Conservation (phyloP, 306 rosid genomes). For the Rubus idaeus region DNA sequence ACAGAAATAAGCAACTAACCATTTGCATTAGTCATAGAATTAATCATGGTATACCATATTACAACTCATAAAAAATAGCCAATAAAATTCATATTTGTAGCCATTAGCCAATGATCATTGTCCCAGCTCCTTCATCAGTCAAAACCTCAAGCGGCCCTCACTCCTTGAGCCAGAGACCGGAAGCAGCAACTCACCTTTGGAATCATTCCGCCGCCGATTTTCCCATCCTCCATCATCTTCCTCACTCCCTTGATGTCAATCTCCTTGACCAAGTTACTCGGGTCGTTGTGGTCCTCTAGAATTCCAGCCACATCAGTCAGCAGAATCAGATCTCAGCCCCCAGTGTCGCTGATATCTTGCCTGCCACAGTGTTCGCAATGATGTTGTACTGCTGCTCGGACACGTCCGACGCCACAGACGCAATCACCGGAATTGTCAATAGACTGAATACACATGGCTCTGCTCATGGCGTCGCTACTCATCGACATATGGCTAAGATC, state of each 20-base stretch:
- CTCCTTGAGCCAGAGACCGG: constrained; percentile 79
- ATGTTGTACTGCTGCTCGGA: constrained; percentile 80
- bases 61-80: too few species aligned
- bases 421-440: constrained; percentile 64
- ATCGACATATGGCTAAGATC: too few species aligned
- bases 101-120: constrained; percentile 70
- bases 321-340: constrained; percentile 90
- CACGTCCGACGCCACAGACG: constrained; percentile 83
- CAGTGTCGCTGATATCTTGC: constrained; percentile 80
- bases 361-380: constrained; percentile 89
- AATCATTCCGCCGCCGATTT: constrained; percentile 87
- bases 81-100: too few species aligned
- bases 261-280: constrained; percentile 65
- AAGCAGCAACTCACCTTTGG: constrained; percentile 87
- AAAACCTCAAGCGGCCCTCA: constrained; percentile 77
- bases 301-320: constrained; percentile 90
- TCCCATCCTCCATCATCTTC: constrained; percentile 68
- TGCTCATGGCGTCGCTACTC: too few species aligned
- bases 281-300: constrained; percentile 53
- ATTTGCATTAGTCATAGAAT: too few species aligned
- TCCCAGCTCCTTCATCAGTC: constrained; percentile 94
- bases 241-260: constrained; percentile 72
- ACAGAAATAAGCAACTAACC: too few species aligned
- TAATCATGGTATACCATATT: too few species aligned
- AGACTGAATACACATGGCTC: too few species aligned